A percentile compares a stretch with the other conserved stretches of the same genome.
Conservation (phyloP, 352 stramenopile species). For the Globisporangium paroecandrum region DNA sequence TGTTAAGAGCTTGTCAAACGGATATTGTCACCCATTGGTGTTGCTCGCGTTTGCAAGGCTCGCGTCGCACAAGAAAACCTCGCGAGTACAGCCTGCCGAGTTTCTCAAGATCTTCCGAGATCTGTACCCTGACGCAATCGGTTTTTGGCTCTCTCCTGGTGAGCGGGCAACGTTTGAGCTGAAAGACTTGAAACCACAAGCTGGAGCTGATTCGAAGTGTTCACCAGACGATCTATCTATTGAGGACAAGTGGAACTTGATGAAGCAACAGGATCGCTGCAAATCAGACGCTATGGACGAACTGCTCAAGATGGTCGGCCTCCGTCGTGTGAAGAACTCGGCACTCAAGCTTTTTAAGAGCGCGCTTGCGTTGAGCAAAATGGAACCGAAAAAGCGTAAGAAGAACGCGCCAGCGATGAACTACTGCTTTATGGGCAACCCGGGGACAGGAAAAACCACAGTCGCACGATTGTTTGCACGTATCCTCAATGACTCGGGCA, state of each 20-base stretch:
- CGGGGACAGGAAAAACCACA: slow-evolving; percentile 76
- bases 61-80: slow-evolving; percentile 14
- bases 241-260: slow-evolving; percentile 55
- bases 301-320: slow-evolving; percentile 75
- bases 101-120: slow-evolving; percentile 45
- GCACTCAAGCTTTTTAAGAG: slow-evolving; percentile 76
- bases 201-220: not conserved
- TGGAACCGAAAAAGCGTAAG: slow-evolving; percentile 55
- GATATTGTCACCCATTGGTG: slow-evolving; percentile 47
- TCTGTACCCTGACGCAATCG: slow-evolving; percentile 49
- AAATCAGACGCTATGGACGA: slow-evolving; percentile 76
- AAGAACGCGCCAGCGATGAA: slow-evolving; percentile 70
- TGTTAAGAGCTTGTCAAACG: slow-evolving; percentile 9
- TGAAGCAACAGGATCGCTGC: slow-evolving; percentile 47
- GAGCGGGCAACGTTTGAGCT: slow-evolving; percentile 25
- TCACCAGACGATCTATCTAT: slow-evolving; percentile 11
- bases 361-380: slow-evolving; percentile 50
- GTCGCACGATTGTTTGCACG: slow-evolving; percentile 80
- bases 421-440: slow-evolving; percentile 76
- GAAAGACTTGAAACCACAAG: not conserved
- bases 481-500: slow-evolving; percentile 72
- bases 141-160: slow-evolving; percentile 32
- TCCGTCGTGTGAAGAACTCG: slow-evolving; percentile 78
- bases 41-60: slow-evolving; percentile 51
- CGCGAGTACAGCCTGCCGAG: slow-evolving; percentile 25